These are phyloP conservation scores for Dorcoceras hygrometricum DNA, from an alignment of 257 asterid species.

Conservation along the genomic window DNA sequence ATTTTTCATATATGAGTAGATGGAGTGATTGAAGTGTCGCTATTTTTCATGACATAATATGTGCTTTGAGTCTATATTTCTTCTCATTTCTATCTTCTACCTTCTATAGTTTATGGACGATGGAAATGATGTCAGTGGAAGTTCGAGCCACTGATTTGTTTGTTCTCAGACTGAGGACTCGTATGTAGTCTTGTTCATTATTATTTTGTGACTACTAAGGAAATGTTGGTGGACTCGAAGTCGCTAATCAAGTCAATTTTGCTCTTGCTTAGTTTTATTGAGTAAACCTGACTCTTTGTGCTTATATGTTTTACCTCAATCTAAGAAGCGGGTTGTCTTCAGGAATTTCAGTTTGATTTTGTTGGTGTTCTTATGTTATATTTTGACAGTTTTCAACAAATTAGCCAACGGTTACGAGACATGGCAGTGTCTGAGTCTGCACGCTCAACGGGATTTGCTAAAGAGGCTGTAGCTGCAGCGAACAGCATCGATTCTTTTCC, in stretches of 20 bases:
- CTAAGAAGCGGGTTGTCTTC: slow-evolving; percentile 5
- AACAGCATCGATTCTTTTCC: slow-evolving; percentile 44
- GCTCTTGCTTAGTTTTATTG: neutral
- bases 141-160: neutral
- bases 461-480: slow-evolving; percentile 57
- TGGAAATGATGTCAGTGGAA: neutral
- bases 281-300: neutral
- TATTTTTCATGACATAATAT: neutral
- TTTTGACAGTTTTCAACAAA: slow-evolving; percentile 63
- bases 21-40: neutral
- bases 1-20: neutral
- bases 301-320: neutral
- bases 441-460: slow-evolving; percentile 47
- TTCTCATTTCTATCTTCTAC: neutral
- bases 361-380: slow-evolving; percentile 9
- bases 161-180: neutral
- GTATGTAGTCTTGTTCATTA: neutral
- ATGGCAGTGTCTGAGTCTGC: slow-evolving; percentile 51
- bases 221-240: neutral
- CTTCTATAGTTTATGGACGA: neutral
- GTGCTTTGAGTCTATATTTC: neutral
- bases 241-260: neutral
- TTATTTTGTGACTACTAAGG: no score
- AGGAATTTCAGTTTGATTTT: slow-evolving; percentile 20
- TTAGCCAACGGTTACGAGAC: slow-evolving; percentile 53